Evolutionary conservation across 768 basidiomycete genomes (phyloP).

Genomic region (Hygrocybe punicea): DNA sequence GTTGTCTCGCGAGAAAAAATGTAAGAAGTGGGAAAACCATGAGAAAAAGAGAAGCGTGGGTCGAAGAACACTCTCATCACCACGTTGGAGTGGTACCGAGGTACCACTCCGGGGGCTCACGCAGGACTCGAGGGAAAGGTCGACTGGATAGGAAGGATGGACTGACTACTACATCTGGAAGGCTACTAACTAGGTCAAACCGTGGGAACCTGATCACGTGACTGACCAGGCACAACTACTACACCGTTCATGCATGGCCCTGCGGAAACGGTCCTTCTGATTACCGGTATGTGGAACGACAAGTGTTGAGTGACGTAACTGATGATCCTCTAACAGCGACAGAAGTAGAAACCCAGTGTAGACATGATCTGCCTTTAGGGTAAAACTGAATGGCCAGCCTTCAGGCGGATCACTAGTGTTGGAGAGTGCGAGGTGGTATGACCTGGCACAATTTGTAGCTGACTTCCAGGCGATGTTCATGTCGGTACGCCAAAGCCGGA

Average conservation of each 20-base stretch:
- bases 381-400: constrained; percentile 20
- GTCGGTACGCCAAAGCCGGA: background rate
- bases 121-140: no score
- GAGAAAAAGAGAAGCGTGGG: no score
- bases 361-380: constrained; percentile 15
- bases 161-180: no score
- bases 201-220: no score
- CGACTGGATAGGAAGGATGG: no score
- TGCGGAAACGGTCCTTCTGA: constrained; percentile 4
- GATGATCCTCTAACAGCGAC: constrained; percentile 24
- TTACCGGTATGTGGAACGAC: constrained; percentile 11
- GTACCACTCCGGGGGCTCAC: no score
- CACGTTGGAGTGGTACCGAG: no score
- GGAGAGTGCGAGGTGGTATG: constrained; percentile 17
- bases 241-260: constrained; percentile 21
- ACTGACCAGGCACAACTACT: no score
- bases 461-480: constrained; percentile 18
- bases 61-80: no score
- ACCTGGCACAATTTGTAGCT: constrained; percentile 28
- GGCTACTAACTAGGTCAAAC: no score
- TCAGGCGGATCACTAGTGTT: constrained; percentile 6
- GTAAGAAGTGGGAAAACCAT: no score
- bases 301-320: constrained; percentile 11
- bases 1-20: no score
- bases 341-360: constrained; percentile 29